Evolutionary conservation across 495 filamentous ascomycete species (phyloP), one percentile per base, ranked within the genome.

Genomic region (Clavariopsis aquatica): DNA sequence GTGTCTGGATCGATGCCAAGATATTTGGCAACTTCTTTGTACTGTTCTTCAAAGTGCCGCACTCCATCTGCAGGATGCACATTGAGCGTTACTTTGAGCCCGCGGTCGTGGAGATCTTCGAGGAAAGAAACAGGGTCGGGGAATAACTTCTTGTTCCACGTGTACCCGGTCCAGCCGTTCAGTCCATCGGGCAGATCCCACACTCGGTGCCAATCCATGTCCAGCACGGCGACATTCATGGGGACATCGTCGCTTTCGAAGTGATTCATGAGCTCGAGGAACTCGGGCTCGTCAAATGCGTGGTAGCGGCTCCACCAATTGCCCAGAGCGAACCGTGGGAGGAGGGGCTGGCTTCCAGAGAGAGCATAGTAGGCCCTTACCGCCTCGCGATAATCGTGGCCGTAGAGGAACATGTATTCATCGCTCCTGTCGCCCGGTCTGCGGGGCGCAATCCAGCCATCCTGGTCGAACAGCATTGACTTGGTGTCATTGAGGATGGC

Each of bases 281-380:
- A 85, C 65, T 85, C 83, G 17, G 76, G 63, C 7, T 71, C 73
- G 1, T 69, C 68, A 66, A 84, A 87, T 1, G 74, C 75, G 66
- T 86, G 78, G 68, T 85, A 87, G 12, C 84, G 76, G 26, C 80
- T 83, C 83, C 83, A 87, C 84, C 84, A 87, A 62, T 87, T 87
- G 0, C 84, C 84, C n/a, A 87, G 71, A 0, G 79, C 75, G 74
- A 76, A 87, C 10, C 83, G 78, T 0, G 84, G 84, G 2, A 87
- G 69, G 5, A 82, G 28, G 9, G 84, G 83, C 66, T 85, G 83
- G 5, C 66, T 71, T 4, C 84, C 84, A 0, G 83, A 85, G 2
- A 87, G 52, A 6, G 76, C 75, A 69, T 84, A 85, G 24, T 84
- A 81, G 26, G 79, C 81, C 58, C 78, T 77, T 60, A 87, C 78